Conservation (phyloP, 352 stramenopile species). For the Phytopythium chamaehyphon region DNA sequence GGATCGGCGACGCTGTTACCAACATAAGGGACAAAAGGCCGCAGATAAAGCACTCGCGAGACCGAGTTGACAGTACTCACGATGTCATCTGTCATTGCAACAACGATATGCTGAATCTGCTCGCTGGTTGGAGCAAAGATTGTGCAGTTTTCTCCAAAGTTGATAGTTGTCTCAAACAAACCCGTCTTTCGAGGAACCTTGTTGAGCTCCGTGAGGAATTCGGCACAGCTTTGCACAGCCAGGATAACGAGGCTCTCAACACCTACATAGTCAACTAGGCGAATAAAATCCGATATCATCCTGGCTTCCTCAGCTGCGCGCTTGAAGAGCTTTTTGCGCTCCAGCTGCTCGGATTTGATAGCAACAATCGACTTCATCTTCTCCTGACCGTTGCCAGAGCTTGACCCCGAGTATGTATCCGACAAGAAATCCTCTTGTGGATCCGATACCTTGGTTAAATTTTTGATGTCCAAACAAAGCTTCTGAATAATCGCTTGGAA, state of each 20-base stretch:
- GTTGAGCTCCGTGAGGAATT: slow-evolving; percentile 88
- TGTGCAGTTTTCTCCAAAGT: slow-evolving; percentile 78
- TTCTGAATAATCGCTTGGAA: slow-evolving; percentile 87
- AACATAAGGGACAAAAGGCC: slow-evolving; percentile 80
- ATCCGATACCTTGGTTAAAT: slow-evolving; percentile 64
- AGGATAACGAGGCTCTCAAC: slow-evolving; percentile 90
- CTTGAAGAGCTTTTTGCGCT: slow-evolving; percentile 77
- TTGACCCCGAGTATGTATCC: slow-evolving; percentile 22
- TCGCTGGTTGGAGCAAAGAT: slow-evolving; percentile 85
- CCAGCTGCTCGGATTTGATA: slow-evolving; percentile 87
- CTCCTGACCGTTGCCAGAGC: slow-evolving; percentile 37
- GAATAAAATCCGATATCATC: slow-evolving; percentile 93
- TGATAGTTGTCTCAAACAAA: slow-evolving; percentile 93
- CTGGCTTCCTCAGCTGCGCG: slow-evolving; percentile 82
- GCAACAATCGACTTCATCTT: slow-evolving; percentile 93
- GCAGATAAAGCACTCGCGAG: slow-evolving; percentile 85
- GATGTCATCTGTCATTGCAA: slow-evolving; percentile 87
- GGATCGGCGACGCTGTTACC: slow-evolving; percentile 62
- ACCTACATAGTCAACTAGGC: slow-evolving; percentile 90
- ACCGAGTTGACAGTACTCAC: slow-evolving; percentile 87
- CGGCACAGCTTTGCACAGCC: slow-evolving; percentile 74
- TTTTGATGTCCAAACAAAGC: slow-evolving; percentile 89
- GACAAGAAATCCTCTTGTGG: slow-evolving; percentile 62
- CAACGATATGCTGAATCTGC: slow-evolving; percentile 87
- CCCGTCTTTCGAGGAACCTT: slow-evolving; percentile 85